Percentiles rank a stretch among this genome's conserved stretches.
These are phyloP conservation scores for Arabidopsis lyrata DNA, from an alignment of 441 rosid species.

Conservation along the genomic window DNA sequence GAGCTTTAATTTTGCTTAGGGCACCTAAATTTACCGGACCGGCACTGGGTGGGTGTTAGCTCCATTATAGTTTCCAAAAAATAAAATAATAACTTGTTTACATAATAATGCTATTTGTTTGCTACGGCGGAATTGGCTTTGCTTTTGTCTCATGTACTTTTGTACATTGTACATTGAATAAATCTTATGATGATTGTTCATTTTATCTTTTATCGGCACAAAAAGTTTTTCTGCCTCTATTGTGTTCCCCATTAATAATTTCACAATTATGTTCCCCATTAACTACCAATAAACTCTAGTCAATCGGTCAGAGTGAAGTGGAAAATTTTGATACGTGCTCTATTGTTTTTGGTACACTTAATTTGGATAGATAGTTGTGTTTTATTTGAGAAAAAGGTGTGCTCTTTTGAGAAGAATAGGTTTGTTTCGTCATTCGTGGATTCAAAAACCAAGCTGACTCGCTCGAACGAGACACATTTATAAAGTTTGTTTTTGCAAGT, in stretches of 20 bases:
- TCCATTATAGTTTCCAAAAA: not conserved
- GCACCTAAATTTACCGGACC: too few relatives aligned
- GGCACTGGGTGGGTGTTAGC: not conserved
- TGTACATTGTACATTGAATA: constrained; percentile 38
- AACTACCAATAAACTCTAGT: constrained; percentile 39
- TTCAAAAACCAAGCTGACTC: too few relatives aligned
- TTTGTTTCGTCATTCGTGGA: too few relatives aligned
- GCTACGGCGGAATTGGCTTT: constrained; percentile 29
- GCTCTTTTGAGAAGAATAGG: not conserved
- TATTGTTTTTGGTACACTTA: constrained; percentile 36
- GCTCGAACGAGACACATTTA: too few relatives aligned
- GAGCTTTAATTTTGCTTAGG: too few relatives aligned
- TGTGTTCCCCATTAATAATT: constrained; percentile 45
- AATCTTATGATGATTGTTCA: constrained; percentile 29
- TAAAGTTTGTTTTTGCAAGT: too few relatives aligned
- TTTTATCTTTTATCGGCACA: constrained; percentile 10
- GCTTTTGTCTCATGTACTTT: constrained; percentile 39
- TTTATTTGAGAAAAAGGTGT: not conserved
- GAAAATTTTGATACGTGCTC: constrained; percentile 10
- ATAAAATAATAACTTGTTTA: not conserved
- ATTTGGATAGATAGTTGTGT: constrained; percentile 10
- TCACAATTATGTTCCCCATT: constrained; percentile 46
- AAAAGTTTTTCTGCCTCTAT: constrained; percentile 17
- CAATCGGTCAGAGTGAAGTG: constrained; percentile 28
- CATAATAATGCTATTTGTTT: not conserved